Evolutionary conservation across 768 basidiomycete genomes (phyloP), one percentile per base, ranked within the genome.

Genomic region (Termitomyces bulborhizus): DNA sequence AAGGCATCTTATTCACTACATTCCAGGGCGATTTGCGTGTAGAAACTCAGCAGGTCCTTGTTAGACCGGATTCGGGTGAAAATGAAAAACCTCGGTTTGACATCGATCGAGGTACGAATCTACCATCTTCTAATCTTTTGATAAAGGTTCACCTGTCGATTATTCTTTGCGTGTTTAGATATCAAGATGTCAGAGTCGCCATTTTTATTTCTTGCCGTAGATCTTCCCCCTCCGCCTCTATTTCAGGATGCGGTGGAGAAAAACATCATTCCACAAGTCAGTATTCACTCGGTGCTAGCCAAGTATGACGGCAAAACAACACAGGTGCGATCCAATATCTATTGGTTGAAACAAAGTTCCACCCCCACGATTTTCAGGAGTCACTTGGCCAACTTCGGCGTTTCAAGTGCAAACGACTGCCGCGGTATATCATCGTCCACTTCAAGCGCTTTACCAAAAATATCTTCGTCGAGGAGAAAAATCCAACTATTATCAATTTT

Each of bases 201-300:
- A 4, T 99, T 98, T 76, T 77, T 99, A 56, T 97, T 96, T 73
- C 81, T 99, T 40, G 91, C 96, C 1, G 84, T 98, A 29, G 97
- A 99, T 73, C 80, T 98, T 26, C 97, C 97, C 16, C 90, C 97
- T 0, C 94, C 94, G n/a, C 97, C 96, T 15, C 73, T 99, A 39
- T 99, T 98, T 72, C 96, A 98, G 71, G 95, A 98, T 66, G 73
- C 90, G 4, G 82, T 96, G 45, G 94, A 97, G 75, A 97, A 97
- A 74, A 98, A 98, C 69, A 98, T 99, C 68, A 97, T 98, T 60
- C 97, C 97, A 32, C 97, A 99, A 78, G 92, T 97, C 57, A 88
- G 88, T 45, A 85, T 99, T 55, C 84, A 93, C 56, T 85, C 86
- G 11, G 86, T 98, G 29, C 78, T 98, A 24, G 81, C 88, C 18